Evolutionary conservation across 2,329 filamentous ascomycete species (phyloP).

Genomic region (Aureobasidium musti): DNA sequence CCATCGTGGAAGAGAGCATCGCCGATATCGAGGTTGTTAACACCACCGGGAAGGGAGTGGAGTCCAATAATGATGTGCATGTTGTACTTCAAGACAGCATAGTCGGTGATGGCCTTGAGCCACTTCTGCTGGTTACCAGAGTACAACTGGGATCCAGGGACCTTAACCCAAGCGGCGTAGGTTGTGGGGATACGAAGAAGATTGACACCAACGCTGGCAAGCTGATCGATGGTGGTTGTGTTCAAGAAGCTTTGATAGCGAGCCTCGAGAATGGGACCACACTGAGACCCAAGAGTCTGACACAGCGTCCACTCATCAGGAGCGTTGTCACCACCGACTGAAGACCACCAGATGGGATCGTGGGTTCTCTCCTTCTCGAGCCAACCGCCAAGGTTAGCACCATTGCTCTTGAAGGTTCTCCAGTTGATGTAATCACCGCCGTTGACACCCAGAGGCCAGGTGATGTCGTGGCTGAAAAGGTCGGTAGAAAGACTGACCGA

Average conservation of each 20-base stretch:
- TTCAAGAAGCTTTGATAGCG: conserved; percentile 46
- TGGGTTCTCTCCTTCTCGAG: conserved; percentile 44
- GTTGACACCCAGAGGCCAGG: conserved; percentile 28
- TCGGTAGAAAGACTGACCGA: not conserved
- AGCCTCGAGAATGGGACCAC: conserved; percentile 34
- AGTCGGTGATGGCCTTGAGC: not conserved
- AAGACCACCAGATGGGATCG: conserved; percentile 40
- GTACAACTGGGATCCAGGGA: conserved; percentile 50
- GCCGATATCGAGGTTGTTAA: conserved; percentile 28
- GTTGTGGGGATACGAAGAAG: conserved; percentile 55
- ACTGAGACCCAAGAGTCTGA: conserved; percentile 34
- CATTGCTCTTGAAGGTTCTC: conserved; percentile 34
- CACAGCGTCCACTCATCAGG: conserved; percentile 46
- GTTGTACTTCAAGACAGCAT: conserved; percentile 45
- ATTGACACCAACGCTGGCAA: conserved; percentile 43
- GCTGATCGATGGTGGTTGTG: conserved; percentile 46
- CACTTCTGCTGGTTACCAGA: not conserved
- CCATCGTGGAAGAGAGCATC: conserved; percentile 1
- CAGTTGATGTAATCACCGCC: conserved; percentile 24
- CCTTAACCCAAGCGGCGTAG: conserved; percentile 53
- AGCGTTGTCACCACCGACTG: conserved; percentile 36
- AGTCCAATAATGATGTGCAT: conserved; percentile 53
- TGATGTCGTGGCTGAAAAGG: conserved; percentile 28
- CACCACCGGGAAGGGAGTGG: conserved; percentile 83
- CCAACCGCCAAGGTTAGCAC: conserved; percentile 44